phyloP scores from a whole-genome alignment of 2,329 filamentous ascomycete genomes.

The Coniochaeta prunicola region DNA sequence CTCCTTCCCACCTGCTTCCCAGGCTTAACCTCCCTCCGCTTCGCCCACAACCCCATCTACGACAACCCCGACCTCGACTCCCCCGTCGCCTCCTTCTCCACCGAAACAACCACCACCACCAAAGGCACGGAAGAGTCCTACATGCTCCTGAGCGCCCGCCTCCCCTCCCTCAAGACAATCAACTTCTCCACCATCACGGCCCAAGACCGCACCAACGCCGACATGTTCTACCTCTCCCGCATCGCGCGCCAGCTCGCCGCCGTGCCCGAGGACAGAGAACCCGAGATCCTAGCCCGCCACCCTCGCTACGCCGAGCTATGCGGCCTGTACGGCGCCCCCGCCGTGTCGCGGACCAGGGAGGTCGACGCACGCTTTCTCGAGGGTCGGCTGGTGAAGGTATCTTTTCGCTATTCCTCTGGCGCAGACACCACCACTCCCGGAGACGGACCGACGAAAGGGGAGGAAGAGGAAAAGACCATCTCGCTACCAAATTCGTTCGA shows the following conservation, averaged over 20 bases:
- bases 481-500: constrained; percentile 70
- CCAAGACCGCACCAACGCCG: constrained; percentile 77
- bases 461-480: constrained; percentile 26
- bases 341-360: constrained; percentile 46
- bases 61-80: constrained; percentile 34
- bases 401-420: constrained; percentile 27
- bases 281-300: constrained; percentile 54
- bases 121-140: constrained; percentile 68
- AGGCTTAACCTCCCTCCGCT: constrained; percentile 64
- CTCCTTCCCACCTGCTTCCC: constrained; percentile 62
- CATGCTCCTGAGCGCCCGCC: constrained; percentile 77
- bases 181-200: constrained; percentile 67
- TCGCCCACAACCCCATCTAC: constrained; percentile 83
- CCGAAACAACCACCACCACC: constrained; percentile 23
- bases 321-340: constrained; percentile 65
- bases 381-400: constrained; percentile 64
- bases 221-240: constrained; percentile 85
- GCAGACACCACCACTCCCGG: too few relatives aligned
- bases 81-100: constrained; percentile 12
- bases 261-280: constrained; percentile 46
- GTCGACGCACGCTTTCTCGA: constrained; percentile 77
- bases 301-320: constrained; percentile 70
- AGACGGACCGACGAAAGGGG: constrained; percentile 8
- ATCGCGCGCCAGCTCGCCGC: constrained; percentile 69
- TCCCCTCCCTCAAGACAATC: constrained; percentile 59